These are phyloP conservation scores for Fusarium staphyleae DNA, from an alignment of 2,329 filamentous ascomycete species.

Conservation along the genomic window DNA sequence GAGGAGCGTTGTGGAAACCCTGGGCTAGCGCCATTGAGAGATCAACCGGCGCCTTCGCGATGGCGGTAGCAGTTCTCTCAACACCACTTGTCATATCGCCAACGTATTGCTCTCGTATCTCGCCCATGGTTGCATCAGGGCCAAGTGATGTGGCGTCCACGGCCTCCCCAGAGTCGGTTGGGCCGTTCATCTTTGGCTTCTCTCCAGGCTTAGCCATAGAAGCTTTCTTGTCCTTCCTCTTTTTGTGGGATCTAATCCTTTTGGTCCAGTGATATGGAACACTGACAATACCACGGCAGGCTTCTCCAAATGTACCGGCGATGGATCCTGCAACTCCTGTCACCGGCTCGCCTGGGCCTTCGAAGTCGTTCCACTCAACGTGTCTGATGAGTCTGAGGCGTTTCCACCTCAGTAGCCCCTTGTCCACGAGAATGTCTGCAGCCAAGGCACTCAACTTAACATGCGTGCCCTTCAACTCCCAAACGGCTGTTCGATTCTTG, in stretches of 20 bases:
- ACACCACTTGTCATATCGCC: slow-evolving; percentile 61
- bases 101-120: slow-evolving; percentile 50
- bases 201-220: slow-evolving; percentile 2
- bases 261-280: slow-evolving; percentile 69
- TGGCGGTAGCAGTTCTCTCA: slow-evolving; percentile 57
- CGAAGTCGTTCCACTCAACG: slow-evolving; percentile 79
- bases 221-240: slow-evolving; percentile 19
- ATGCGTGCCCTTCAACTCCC: slow-evolving; percentile 68
- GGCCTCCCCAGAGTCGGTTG: slow-evolving; percentile 6
- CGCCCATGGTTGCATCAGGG: slow-evolving; percentile 29
- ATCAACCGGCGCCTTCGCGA: slow-evolving; percentile 66
- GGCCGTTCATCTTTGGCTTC: slow-evolving; percentile 2
- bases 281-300: slow-evolving; percentile 68
- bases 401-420: slow-evolving; percentile 68
- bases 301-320: slow-evolving; percentile 62
- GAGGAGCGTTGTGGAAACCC: slow-evolving; percentile 74
- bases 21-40: slow-evolving; percentile 68
- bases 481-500: slow-evolving; percentile 67
- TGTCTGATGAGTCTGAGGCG: slow-evolving; percentile 70
- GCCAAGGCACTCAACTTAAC: slow-evolving; percentile 69
- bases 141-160: slow-evolving; percentile 15
- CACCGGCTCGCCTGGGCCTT: slow-evolving; percentile 76
- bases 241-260: slow-evolving; percentile 58
- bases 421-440: slow-evolving; percentile 68
- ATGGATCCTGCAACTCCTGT: slow-evolving; percentile 70